These are phyloP conservation scores for Croton laevigatus DNA, from an alignment of 441 rosid genomes.

Conservation along the genomic window DNA sequence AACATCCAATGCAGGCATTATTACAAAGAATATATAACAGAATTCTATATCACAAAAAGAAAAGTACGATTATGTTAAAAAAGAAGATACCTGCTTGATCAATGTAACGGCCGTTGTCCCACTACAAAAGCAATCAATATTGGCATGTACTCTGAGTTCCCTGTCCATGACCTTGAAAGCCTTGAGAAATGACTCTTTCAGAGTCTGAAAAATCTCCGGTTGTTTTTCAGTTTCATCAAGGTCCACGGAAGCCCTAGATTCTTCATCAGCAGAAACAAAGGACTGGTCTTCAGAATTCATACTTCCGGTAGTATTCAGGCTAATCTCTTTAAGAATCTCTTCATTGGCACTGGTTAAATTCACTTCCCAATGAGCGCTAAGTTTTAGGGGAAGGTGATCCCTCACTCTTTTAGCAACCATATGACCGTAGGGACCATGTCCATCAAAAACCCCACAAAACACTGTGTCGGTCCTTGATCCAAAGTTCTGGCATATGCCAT, in stretches of 20 bases:
- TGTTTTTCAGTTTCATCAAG: conserved; percentile 51
- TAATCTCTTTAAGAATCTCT: conserved; percentile 49
- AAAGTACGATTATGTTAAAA: not conserved
- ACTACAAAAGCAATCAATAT: conserved; percentile 87
- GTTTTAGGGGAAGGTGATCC: conserved; percentile 82
- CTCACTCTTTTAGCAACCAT: conserved; percentile 94
- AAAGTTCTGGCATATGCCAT: conserved; percentile 58
- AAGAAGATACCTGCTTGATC: conserved; percentile 74
- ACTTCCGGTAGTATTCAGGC: conserved; percentile 49
- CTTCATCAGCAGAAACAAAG: conserved; percentile 65
- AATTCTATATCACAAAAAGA: conserved; percentile 7
- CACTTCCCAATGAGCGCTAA: conserved; percentile 82
- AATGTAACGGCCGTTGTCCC: conserved; percentile 97
- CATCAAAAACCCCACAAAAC: conserved; percentile 99
- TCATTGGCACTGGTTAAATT: conserved; percentile 45
- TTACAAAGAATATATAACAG: conserved; percentile 15
- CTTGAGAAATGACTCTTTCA: conserved; percentile 81
- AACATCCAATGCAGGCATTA: conserved; percentile 15
- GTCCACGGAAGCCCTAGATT: conserved; percentile 51
- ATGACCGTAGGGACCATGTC: conserved; percentile 98
- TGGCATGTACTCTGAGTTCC: conserved; percentile 67
- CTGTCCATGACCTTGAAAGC: conserved; percentile 95
- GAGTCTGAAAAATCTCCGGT: conserved; percentile 51
- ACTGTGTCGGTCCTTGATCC: conserved; percentile 79
- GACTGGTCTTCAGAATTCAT: conserved; percentile 55